These are phyloP conservation scores for Eucalyptus guilfoylei DNA, from an alignment of 345 rosid species.

Conservation along the genomic window DNA sequence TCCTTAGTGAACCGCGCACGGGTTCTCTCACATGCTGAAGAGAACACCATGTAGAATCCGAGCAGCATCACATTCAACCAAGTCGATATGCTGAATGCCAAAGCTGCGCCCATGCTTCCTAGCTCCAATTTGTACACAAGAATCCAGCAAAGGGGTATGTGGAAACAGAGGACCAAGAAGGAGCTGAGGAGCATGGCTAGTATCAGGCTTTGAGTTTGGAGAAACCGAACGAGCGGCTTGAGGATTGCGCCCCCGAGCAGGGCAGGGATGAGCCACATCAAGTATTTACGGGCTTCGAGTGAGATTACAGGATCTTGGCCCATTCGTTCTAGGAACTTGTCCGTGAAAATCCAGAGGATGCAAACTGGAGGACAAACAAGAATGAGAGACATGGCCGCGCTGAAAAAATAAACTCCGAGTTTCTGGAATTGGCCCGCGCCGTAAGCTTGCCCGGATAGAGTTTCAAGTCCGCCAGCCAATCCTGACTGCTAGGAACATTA, in stretches of 20 bases:
- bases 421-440: constrained; percentile 14
- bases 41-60: constrained; percentile 8
- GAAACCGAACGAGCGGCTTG: constrained; percentile 7
- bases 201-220: constrained; percentile 17
- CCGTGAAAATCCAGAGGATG: constrained; percentile 14
- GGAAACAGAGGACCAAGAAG: constrained; percentile 1
- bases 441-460: constrained; percentile 21
- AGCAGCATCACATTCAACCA: constrained; percentile 29
- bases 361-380: constrained; percentile 5
- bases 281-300: constrained; percentile 6
- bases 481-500: constrained; percentile 2
- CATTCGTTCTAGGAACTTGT: constrained; percentile 1
- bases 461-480: constrained; percentile 15
- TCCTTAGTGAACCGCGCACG: constrained; percentile 1
- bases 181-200: constrained; percentile 19
- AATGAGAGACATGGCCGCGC: constrained; percentile 4
- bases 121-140: constrained; percentile 12
- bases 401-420: constrained; percentile 7
- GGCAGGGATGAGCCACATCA: constrained; percentile 18
- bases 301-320: constrained; percentile 20
- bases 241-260: constrained; percentile 8
- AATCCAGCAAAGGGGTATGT: constrained; percentile 21
- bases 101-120: constrained; percentile 23
- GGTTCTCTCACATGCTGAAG: constrained; percentile 22
- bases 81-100: constrained; percentile 27